Evolutionary conservation across 768 basidiomycete genomes (phyloP).

Genomic region (Termitomyces sp.): DNA sequence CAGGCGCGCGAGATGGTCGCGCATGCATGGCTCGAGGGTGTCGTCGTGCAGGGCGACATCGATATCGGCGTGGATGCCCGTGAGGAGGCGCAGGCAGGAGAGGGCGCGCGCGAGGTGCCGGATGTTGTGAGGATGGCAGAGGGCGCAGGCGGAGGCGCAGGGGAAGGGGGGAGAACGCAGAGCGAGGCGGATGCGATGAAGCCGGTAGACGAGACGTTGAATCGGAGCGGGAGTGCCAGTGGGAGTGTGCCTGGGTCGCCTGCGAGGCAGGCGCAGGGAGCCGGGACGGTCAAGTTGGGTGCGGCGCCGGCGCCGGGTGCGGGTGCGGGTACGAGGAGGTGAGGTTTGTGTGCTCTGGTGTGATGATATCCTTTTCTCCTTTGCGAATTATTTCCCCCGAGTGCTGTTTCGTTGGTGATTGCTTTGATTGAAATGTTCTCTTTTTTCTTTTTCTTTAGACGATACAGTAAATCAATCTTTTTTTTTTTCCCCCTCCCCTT

Average conservation of each 20-base stretch:
- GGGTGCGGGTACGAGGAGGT: neutral
- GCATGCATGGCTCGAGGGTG: constrained; percentile 82
- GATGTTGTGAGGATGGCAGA: neutral
- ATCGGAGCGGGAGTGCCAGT: neutral
- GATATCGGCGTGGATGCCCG: constrained; percentile 43
- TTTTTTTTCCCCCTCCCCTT: neutral
- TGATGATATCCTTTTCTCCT: neutral
- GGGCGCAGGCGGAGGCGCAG: constrained; percentile 4
- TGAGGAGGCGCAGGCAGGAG: neutral
- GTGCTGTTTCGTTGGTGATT: neutral
- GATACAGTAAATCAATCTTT: neutral
- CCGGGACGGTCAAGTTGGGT: neutral
- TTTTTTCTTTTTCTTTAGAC: too few relatives aligned
- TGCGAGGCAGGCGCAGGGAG: neutral
- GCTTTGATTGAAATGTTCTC: neutral
- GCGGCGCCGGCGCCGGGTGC: neutral
- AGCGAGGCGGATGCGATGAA: constrained; percentile 59
- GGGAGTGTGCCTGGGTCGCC: neutral
- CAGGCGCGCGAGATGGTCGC: constrained; percentile 81
- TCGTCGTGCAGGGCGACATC: constrained; percentile 86
- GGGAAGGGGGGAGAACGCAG: constrained; percentile 33
- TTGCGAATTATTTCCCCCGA: too few relatives aligned
- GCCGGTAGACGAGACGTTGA: constrained; percentile 59
- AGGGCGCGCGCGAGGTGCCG: neutral
- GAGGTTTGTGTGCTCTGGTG: neutral